Conservation (phyloP, 2,329 filamentous ascomycete species). For the Metarhizium guizhouense region DNA sequence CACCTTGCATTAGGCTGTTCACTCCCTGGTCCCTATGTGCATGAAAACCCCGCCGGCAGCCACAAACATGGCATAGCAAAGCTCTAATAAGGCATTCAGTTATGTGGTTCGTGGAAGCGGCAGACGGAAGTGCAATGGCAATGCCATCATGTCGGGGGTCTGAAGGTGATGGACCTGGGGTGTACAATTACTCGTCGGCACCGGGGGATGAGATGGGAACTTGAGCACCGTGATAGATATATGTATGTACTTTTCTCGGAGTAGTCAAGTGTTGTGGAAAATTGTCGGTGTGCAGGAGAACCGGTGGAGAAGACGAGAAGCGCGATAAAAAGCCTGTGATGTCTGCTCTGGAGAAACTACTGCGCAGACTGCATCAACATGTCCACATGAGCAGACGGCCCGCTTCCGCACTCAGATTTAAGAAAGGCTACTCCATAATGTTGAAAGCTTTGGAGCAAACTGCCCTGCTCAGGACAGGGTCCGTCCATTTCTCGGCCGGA, state of each 20-base stretch:
- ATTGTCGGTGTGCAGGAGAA: not conserved
- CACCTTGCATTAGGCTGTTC: too few species aligned
- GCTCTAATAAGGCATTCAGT: too few species aligned
- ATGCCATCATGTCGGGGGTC: too few species aligned
- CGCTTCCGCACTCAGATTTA: not conserved
- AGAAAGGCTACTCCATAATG: not conserved
- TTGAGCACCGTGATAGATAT: too few species aligned
- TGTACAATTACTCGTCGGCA: not conserved
- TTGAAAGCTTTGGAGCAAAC: not conserved
- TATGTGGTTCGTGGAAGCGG: too few species aligned
- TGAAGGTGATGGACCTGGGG: not conserved
- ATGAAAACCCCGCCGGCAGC: too few species aligned
- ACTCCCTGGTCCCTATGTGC: too few species aligned
- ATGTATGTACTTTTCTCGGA: not conserved
- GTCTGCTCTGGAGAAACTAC: too few species aligned
- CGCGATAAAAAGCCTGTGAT: not conserved
- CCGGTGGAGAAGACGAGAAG: not conserved
- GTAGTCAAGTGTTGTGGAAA: not conserved
- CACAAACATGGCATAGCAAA: too few species aligned
- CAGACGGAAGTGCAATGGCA: too few species aligned
- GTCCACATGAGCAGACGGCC: not conserved
- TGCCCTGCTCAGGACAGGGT: not conserved
- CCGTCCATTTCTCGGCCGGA: not conserved
- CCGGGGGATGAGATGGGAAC: too few species aligned
- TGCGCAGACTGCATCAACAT: not conserved